Evolutionary conservation across 1,139 yeast genomes (phyloP).

Genomic region (Pichia sp.): DNA sequence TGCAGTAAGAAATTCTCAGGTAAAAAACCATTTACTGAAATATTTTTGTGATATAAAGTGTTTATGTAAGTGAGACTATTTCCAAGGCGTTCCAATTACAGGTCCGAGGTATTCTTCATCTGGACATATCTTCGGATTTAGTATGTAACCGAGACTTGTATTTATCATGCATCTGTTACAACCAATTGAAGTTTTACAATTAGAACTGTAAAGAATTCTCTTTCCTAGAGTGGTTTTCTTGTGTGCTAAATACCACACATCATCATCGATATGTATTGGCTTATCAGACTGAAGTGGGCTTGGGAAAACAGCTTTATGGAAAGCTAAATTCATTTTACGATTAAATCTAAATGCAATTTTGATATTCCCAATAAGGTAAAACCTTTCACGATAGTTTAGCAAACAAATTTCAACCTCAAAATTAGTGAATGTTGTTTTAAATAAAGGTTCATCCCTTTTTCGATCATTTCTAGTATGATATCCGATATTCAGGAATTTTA

Average conservation of each 20-base stretch:
- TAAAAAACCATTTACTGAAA: constrained; percentile 22
- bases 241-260: background rate
- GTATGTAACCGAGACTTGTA: background rate
- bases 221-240: no score
- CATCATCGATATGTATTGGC: background rate
- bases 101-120: background rate
- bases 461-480: background rate
- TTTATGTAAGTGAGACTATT: no score
- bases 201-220: no score
- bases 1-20: constrained; percentile 32
- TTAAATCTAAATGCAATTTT: background rate
- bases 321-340: background rate
- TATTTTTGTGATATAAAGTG: constrained; percentile 17
- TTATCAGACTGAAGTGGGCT: background rate
- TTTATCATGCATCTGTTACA: background rate
- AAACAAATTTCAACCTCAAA: constrained; percentile 2
- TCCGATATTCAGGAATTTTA: background rate
- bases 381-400: constrained; percentile 1
- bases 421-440: background rate
- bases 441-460: background rate
- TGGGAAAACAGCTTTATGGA: background rate
- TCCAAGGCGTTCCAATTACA: background rate
- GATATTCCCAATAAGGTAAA: constrained; percentile 1
- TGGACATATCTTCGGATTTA: background rate
- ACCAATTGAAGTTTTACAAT: background rate